Evolutionary conservation across 768 basidiomycete genomes (phyloP), one percentile per base, ranked within the genome.

Genomic region (Lactifluus hygrophoroides): DNA sequence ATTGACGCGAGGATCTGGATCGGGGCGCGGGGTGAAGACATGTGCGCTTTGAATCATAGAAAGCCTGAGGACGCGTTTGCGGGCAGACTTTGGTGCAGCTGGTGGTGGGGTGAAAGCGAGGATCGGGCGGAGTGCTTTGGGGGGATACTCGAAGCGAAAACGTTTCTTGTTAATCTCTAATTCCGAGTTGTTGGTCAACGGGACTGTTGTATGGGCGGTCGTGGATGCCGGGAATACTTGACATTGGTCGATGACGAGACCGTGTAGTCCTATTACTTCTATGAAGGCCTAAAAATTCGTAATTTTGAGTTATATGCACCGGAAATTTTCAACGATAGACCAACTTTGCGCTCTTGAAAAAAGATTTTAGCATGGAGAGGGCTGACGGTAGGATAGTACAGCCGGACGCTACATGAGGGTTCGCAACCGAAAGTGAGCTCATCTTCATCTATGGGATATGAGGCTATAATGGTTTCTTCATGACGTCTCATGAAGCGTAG

Each of bases 41-140:
- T 87, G 80, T 0, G 85, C 85, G 54, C 81, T 82, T 25, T 82
- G 76, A 34, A 90, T 87, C 84, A 90, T 86, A 2, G 85, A 86
- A 58, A 90, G 76, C 28, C 87, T 80, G 2, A 85, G 75, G 2
- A 79, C 75, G 21, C 75, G 75, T 23, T 68, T 66, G 21, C 66
- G 72, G 53, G 66, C 72, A 70, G 65, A 47, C 23, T 56, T 54
- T n/a, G 28, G 27, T 16, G 48, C 17, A 2, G 45, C 25, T 16
- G 58, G 59, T 23, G 49, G 47, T 34, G 66, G 51, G 61, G 58
- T 63, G 0, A 81, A 79, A 7, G 77, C 74, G 38, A 79, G 74
- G 28, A 73, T 71, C 16, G 78, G 72, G 23, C 86, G 81, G 30
- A 85, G 71, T 45, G 86, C 82, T 66, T 88, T 88, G 5, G 88